These are phyloP conservation scores for Pseudogymnoascus sp. DNA, from an alignment of 2,329 filamentous ascomycete genomes.

Conservation along the genomic window DNA sequence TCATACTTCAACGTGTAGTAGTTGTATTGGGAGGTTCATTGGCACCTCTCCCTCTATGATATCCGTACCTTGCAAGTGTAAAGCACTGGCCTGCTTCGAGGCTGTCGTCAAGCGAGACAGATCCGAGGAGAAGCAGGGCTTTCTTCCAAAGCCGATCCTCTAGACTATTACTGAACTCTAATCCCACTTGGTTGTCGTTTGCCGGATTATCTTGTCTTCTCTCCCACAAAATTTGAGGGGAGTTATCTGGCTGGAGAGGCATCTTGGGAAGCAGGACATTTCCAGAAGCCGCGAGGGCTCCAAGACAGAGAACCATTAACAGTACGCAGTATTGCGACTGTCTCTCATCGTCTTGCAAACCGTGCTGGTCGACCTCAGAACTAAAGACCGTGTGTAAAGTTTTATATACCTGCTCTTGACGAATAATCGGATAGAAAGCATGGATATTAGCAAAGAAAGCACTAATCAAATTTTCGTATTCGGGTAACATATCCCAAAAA, in stretches of 20 bases:
- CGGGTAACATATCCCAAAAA: not conserved
- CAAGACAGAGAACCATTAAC: slow-evolving; percentile 19
- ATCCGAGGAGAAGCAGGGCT: slow-evolving; percentile 21
- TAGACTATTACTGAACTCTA: not conserved
- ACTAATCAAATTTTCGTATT: slow-evolving; percentile 1
- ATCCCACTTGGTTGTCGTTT: not conserved
- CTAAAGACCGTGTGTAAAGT: not conserved
- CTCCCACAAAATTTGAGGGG: not conserved
- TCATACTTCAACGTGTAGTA: not conserved
- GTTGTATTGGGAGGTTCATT: not conserved
- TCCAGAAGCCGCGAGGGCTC: slow-evolving; percentile 12
- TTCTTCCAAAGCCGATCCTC: slow-evolving; percentile 17
- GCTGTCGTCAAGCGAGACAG: slow-evolving; percentile 18
- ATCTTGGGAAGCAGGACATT: slow-evolving; percentile 7
- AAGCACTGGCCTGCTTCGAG: slow-evolving; percentile 24
- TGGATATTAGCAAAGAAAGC: slow-evolving; percentile 25
- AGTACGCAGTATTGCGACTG: slow-evolving; percentile 16
- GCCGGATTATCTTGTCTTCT: not conserved
- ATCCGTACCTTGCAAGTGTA: slow-evolving; percentile 26
- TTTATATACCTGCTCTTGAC: not conserved
- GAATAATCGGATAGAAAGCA: slow-evolving; percentile 21
- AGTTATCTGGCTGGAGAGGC: not conserved
- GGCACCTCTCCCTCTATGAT: not conserved
- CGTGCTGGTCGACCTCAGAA: not conserved
- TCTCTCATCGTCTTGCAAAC: not conserved